These are phyloP conservation scores for Cydonia oblonga DNA, from an alignment of 331 rosid species.

Conservation along the genomic window DNA sequence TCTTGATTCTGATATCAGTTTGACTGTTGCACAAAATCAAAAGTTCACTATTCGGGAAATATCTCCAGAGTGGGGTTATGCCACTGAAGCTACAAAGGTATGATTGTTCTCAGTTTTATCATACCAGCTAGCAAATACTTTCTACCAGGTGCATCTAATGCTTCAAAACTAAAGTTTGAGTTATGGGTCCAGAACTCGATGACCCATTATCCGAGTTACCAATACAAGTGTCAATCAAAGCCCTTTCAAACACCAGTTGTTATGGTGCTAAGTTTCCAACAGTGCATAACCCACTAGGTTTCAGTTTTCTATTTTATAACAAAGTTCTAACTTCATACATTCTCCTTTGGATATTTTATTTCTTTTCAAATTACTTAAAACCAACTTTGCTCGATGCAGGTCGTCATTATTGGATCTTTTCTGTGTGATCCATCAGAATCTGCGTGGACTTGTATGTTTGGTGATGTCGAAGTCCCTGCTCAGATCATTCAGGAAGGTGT, in stretches of 20 bases:
- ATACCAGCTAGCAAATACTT: not conserved
- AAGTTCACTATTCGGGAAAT: slow-evolving; percentile 61
- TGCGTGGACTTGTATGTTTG: slow-evolving; percentile 88
- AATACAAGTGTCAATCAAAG: not conserved
- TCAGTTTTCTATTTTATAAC: not conserved
- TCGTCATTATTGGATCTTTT: slow-evolving; percentile 74
- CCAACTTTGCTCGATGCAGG: slow-evolving; percentile 34
- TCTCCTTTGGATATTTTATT: not conserved
- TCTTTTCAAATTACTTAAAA: not conserved
- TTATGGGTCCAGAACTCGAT: not conserved
- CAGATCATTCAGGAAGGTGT: slow-evolving; percentile 81
- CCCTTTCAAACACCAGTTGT: not conserved
- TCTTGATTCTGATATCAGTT: slow-evolving; percentile 32
- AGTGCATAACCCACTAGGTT: not conserved
- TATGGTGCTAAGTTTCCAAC: not conserved
- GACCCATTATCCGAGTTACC: not conserved
- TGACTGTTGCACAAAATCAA: slow-evolving; percentile 52
- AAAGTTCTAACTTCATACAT: not conserved
- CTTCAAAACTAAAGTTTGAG: not conserved
- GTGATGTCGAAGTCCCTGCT: slow-evolving; percentile 65
- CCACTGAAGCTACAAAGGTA: slow-evolving; percentile 71
- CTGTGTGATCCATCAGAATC: slow-evolving; percentile 57
- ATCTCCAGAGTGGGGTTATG: slow-evolving; percentile 79
- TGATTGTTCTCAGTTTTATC: slow-evolving; percentile 4
- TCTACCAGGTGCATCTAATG: not conserved